These are phyloP conservation scores for Neospermospora avenae DNA, from an alignment of 2,329 filamentous ascomycete genomes.

Conservation along the genomic window DNA sequence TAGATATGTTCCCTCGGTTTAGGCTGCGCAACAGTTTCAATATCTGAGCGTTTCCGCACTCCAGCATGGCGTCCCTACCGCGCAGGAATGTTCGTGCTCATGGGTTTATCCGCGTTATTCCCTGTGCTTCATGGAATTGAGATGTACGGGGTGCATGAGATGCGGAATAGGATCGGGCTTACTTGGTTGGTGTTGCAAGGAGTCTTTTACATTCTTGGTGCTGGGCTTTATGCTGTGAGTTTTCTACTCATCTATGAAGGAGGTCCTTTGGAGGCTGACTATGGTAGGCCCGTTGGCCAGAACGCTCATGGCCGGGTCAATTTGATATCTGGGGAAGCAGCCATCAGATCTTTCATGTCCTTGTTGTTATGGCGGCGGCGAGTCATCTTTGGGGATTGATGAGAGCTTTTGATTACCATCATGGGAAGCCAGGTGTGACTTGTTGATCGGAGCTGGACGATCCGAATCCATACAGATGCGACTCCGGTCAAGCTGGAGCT, in stretches of 20 bases:
- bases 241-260: neutral
- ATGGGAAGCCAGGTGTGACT: constrained; percentile 44
- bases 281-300: constrained; percentile 70
- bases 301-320: constrained; percentile 69
- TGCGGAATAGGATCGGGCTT: constrained; percentile 74
- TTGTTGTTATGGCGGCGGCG: constrained; percentile 78
- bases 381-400: constrained; percentile 79
- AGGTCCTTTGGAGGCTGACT: constrained; percentile 16
- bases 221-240: constrained; percentile 77
- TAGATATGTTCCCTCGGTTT: constrained; percentile 75
- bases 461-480: too few relatives aligned
- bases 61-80: constrained; percentile 81
- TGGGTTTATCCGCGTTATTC: constrained; percentile 80
- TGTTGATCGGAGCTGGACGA: constrained; percentile 19
- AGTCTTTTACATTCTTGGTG: constrained; percentile 79
- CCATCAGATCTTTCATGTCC: constrained; percentile 93
- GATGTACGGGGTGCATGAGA: constrained; percentile 62
- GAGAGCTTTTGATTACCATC: constrained; percentile 83
- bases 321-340: constrained; percentile 93
- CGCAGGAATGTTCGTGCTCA: constrained; percentile 82
- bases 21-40: constrained; percentile 73
- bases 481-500: too few relatives aligned
- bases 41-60: constrained; percentile 79
- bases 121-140: constrained; percentile 75
- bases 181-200: constrained; percentile 80